Percentiles rank a stretch among this genome's conserved stretches.
phyloP scores from a whole-genome alignment of 805 yeast genomes.

The Candida sithepensis region DNA sequence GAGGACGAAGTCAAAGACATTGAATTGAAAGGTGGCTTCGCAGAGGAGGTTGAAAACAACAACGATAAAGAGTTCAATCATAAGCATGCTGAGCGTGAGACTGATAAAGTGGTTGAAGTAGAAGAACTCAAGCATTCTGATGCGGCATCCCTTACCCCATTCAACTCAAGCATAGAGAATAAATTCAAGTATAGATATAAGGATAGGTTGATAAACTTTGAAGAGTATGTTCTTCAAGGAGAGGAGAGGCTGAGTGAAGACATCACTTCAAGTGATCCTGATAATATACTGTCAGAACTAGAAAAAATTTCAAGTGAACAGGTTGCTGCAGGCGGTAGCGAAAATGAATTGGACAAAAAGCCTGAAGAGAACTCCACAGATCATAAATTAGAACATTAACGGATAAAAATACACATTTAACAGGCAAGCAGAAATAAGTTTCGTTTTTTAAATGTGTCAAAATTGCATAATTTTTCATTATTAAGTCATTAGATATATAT shows the following conservation, averaged over 20 bases:
- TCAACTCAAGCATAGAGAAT: background rate
- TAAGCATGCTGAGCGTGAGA: slow-evolving; percentile 2
- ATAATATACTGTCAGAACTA: background rate
- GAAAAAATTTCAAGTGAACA: background rate
- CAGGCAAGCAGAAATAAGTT: no score
- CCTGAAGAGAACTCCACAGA: no score
- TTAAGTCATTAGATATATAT: background rate
- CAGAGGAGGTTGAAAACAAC: slow-evolving; percentile 1
- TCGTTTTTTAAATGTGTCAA: background rate
- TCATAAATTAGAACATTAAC: background rate
- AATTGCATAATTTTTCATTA: background rate
- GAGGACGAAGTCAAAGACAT: slow-evolving; percentile 1
- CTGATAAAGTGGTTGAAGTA: background rate
- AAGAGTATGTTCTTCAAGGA: slow-evolving; percentile 25
- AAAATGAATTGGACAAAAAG: no score
- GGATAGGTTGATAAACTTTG: slow-evolving; percentile 18
- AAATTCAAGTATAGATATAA: slow-evolving; percentile 6
- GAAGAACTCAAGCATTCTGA: background rate
- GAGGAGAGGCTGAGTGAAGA: slow-evolving; percentile 3
- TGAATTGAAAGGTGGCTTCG: background rate
- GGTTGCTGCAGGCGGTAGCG: no score
- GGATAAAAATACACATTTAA: no score
- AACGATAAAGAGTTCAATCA: background rate
- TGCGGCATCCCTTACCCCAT: background rate
- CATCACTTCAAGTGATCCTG: background rate